Evolutionary conservation across 768 basidiomycete species (phyloP).

Genomic region (Lactarius pseudohatsudake): DNA sequence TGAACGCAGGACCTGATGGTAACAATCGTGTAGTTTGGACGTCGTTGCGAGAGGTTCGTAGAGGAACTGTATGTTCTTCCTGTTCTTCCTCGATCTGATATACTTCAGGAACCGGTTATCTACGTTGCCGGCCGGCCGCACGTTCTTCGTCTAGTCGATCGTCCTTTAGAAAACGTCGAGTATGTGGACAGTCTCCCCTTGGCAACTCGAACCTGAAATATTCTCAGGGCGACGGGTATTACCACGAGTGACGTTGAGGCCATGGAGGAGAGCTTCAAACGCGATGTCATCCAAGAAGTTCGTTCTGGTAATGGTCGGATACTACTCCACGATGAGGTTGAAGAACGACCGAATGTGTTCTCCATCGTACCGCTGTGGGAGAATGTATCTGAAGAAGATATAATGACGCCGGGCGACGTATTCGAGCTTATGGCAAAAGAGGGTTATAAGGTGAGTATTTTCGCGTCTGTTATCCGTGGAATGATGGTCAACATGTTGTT

Average conservation of each 20-base stretch:
- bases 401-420: constrained; percentile 85
- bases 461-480: neutral
- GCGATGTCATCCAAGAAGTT: constrained; percentile 85
- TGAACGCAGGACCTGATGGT: constrained; percentile 81
- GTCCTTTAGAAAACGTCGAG: constrained; percentile 94
- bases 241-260: constrained; percentile 86
- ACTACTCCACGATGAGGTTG: constrained; percentile 92
- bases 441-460: constrained; percentile 61
- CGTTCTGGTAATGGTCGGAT: constrained; percentile 69
- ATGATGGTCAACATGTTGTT: neutral
- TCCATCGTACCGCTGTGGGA: constrained; percentile 96
- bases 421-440: constrained; percentile 73
- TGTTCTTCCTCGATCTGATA: constrained; percentile 18
- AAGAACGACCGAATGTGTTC: constrained; percentile 87
- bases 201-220: neutral
- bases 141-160: constrained; percentile 83
- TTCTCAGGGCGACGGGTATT: constrained; percentile 82
- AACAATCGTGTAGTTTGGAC: constrained; percentile 85
- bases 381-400: constrained; percentile 72
- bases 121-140: constrained; percentile 87
- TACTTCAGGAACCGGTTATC: constrained; percentile 80
- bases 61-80: constrained; percentile 1
- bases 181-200: constrained; percentile 41
- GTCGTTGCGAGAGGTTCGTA: constrained; percentile 79
- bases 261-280: constrained; percentile 88